phyloP scores from a whole-genome alignment of 2,329 filamentous ascomycete genomes.

The Fusarium solani-melongenae region DNA sequence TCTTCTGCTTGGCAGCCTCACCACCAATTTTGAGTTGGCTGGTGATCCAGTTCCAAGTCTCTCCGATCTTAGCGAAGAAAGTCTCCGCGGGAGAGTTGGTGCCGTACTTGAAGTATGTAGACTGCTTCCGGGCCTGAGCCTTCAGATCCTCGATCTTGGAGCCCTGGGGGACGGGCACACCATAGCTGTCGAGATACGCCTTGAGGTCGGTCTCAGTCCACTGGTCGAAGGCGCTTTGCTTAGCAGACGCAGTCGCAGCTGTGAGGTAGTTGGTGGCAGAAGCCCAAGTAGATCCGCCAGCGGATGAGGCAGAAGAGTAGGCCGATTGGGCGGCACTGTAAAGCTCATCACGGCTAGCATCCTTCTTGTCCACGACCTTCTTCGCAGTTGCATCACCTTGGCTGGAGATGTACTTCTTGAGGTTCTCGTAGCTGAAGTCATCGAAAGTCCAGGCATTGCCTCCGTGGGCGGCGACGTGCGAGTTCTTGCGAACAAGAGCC shows the following conservation, averaged over 20 bases:
- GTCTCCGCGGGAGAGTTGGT: slow-evolving; percentile 74
- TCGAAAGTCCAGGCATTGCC: slow-evolving; percentile 84
- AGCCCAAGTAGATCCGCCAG: slow-evolving; percentile 69
- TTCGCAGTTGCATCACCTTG: slow-evolving; percentile 66
- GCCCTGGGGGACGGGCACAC: slow-evolving; percentile 74
- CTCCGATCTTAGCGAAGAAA: slow-evolving; percentile 71
- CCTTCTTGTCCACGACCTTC: slow-evolving; percentile 70
- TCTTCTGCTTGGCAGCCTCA: slow-evolving; percentile 61
- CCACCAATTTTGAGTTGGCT: slow-evolving; percentile 61
- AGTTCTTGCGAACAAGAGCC: slow-evolving; percentile 77
- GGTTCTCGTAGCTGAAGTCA: slow-evolving; percentile 77
- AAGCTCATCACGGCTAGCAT: slow-evolving; percentile 78
- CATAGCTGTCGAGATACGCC: slow-evolving; percentile 82
- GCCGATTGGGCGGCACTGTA: slow-evolving; percentile 71
- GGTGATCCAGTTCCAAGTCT: slow-evolving; percentile 64
- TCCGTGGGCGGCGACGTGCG: slow-evolving; percentile 74
- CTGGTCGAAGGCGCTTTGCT: slow-evolving; percentile 74
- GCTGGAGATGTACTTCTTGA: slow-evolving; percentile 67
- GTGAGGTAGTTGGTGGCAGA: slow-evolving; percentile 78
- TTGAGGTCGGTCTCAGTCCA: slow-evolving; percentile 83
- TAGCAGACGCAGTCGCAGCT: slow-evolving; percentile 72
- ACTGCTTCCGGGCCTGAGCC: slow-evolving; percentile 77
- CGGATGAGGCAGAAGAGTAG: slow-evolving; percentile 68
- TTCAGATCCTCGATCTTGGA: slow-evolving; percentile 76
- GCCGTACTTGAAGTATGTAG: slow-evolving; percentile 82